Evolutionary conservation across 2,329 filamentous ascomycete genomes (phyloP), one percentile per base, ranked within the genome.

Genomic region (Fusarium sp.): DNA sequence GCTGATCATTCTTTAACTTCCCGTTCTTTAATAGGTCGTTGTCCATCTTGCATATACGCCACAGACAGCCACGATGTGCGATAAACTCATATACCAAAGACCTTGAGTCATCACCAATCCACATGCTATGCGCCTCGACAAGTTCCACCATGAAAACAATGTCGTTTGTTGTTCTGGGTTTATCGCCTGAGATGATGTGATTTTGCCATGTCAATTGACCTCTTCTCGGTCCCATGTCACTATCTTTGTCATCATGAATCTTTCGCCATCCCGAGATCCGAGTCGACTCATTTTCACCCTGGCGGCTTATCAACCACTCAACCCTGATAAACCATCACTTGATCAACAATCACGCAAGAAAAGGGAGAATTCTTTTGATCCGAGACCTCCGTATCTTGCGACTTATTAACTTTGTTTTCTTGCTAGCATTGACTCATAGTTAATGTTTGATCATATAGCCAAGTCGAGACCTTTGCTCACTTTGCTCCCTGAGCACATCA

Each of bases 401-500:
- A 32, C 5, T 23, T 7, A 1, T 50, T 19, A 9, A 23, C 19
- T 23, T 53, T 61, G 50, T 52, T 53, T 60, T 53, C 5, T 15
- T 25, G 16, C n/a, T n/a, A 25, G 43, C 30, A 46, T 25, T 25
- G 28, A 42, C 50, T 25, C n/a, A 43, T 12, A 49, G 53, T 16
- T 23, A 43, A 44, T 57, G n/a, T 42, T 38, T 56, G 44, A 58
- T 75, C 69, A 65, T 56, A 38, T 67, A 53, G 46, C n/a, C 35
- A 47, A 43, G 40, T 56, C 54, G 13, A 67, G 59, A 23, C 33
- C 23, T 46, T 35, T 75, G 72, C 70, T 77, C 74, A 77, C 60
- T 66, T 61, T 42, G 59, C 25, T 53, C 18, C 15, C 30, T 38
- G 50, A 76, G 73, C 75, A 77, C 75, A 77, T 72, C 75, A 77